phyloP scores from a whole-genome alignment of 768 basidiomycete genomes.

The Mrakia blollopis region DNA sequence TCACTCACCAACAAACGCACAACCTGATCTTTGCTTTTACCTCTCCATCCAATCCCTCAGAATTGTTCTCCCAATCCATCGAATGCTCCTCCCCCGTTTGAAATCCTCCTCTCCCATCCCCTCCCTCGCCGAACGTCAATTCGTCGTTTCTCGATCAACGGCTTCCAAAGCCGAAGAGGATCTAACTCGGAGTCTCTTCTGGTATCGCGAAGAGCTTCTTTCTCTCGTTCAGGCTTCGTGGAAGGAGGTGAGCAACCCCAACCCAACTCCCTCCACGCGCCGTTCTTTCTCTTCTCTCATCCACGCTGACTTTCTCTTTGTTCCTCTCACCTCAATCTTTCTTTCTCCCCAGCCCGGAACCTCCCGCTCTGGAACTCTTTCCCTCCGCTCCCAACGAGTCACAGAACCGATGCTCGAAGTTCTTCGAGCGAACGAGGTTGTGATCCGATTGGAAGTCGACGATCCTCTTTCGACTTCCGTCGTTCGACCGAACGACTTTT shows the following conservation, averaged over 20 bases:
- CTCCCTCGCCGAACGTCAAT: constrained; percentile 79
- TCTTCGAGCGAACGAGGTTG: constrained; percentile 63
- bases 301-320: background rate
- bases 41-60: background rate
- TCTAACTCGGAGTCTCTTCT: constrained; percentile 71
- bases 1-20: no score
- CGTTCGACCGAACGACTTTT: constrained; percentile 37
- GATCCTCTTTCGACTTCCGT: background rate
- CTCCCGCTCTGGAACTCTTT: constrained; percentile 66
- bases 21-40: background rate
- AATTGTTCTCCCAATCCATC: constrained; percentile 52
- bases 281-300: background rate
- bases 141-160: constrained; percentile 72
- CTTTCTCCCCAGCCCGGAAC: constrained; percentile 62
- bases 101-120: constrained; percentile 68
- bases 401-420: constrained; percentile 72
- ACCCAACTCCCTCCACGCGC: no score
- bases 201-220: constrained; percentile 89
- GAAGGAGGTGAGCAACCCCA: constrained; percentile 67
- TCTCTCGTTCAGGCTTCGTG: constrained; percentile 64
- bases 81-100: constrained; percentile 59
- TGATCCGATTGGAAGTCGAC: constrained; percentile 50
- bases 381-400: constrained; percentile 70
- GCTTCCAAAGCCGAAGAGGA: constrained; percentile 58
- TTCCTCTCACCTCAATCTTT: no score